Evolutionary conservation across 805 yeast species (phyloP), one percentile per base, ranked within the genome.

Genomic region (Yamadazyma tumulicola): DNA sequence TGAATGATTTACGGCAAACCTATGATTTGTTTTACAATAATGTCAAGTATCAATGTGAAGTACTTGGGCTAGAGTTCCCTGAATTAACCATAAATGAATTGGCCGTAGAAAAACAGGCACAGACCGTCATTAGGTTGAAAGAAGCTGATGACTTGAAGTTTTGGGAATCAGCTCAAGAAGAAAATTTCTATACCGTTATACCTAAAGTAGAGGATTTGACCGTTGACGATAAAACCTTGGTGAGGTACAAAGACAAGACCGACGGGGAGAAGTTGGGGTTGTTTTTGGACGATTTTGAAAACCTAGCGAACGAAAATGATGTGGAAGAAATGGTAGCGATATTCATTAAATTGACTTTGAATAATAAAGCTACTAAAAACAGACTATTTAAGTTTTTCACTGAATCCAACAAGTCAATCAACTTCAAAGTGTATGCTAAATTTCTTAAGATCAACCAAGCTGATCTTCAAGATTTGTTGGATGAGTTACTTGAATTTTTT

Each of bases 361-460:
- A 81, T 51, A 85, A 84, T 49, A 85, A 81, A 53, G 88, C 93
- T 0, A 77, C 94, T 0, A 72, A 69, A 31, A 74, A 77, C 43
- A 65, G 86, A 44, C 51, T 88, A 6, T 49, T 75, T 31, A 73
- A 70, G 34, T 77, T 76, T 49, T 72, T 85, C 36, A 57, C 68
- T 5, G 75, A 74, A 15, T 61, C 70, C 30, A 55, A 64, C 29
- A 73, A 74, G 39, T 51, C 73, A 45, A 60, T 67, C 22, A 68
- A 64, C 41, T 57, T 72, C 19, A 69, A 61, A 38, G 64, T 72
- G 29, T 81, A 74, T 54, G 75, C 84, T 0, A 67, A 94, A 35
- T 83, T 88, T 52, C 57, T 87, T 18, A 81, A 81, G n/a, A 69
- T 78, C 9, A 74, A 79, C 47, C 66, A 67, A 25, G 59, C 54